Evolutionary conservation across 257 asterid genomes (phyloP).

Genomic region (Linderniella brevidens): DNA sequence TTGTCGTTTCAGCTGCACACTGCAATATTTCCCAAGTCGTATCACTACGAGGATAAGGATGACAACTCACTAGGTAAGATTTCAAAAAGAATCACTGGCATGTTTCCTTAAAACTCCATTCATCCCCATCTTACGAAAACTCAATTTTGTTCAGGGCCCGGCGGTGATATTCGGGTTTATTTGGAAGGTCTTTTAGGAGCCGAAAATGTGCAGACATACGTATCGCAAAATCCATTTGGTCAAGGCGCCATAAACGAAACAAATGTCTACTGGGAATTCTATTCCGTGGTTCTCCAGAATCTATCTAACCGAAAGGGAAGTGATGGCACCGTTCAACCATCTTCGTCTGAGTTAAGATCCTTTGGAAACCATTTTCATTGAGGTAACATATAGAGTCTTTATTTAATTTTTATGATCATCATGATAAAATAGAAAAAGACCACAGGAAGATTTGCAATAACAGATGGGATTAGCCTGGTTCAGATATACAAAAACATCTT

Average conservation of each 20-base stretch:
- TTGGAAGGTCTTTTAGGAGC: slow-evolving; percentile 42
- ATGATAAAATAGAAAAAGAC: too few relatives aligned
- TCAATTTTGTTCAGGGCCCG: slow-evolving; percentile 27
- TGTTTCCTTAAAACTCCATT: neutral
- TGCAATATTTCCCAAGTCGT: slow-evolving; percentile 61
- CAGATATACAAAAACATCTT: too few relatives aligned
- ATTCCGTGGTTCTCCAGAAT: slow-evolving; percentile 37
- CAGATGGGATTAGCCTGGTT: too few relatives aligned
- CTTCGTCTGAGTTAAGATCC: too few relatives aligned
- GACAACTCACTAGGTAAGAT: slow-evolving; percentile 61
- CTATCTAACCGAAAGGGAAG: slow-evolving; percentile 1
- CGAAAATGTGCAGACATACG: slow-evolving; percentile 33
- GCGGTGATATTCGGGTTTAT: slow-evolving; percentile 65
- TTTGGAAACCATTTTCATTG: too few relatives aligned
- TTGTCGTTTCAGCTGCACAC: slow-evolving; percentile 34
- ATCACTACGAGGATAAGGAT: slow-evolving; percentile 19
- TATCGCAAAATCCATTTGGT: slow-evolving; percentile 63
- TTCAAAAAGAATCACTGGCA: neutral
- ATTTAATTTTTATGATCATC: too few relatives aligned
- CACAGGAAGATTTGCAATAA: too few relatives aligned
- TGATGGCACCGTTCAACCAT: too few relatives aligned
- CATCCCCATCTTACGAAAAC: neutral
- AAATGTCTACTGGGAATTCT: slow-evolving; percentile 43
- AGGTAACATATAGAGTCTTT: too few relatives aligned
- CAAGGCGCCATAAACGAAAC: slow-evolving; percentile 48